phyloP scores from a whole-genome alignment of 2,329 filamentous ascomycete genomes.

The Teratosphaeria zuluensis region DNA sequence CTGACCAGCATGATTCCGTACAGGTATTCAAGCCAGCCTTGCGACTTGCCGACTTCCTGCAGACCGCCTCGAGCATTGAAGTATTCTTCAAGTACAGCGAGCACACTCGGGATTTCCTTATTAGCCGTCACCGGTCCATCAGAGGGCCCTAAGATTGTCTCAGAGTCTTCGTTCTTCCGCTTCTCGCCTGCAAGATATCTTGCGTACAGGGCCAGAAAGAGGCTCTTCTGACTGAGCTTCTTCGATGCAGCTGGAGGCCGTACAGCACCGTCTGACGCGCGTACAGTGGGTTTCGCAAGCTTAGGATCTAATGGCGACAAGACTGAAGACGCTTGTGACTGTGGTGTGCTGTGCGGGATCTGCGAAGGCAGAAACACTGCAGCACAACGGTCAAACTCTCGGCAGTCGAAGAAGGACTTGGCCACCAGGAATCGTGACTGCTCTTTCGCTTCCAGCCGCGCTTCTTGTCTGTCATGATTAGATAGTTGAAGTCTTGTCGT shows the following conservation, averaged over 20 bases:
- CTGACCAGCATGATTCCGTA: conserved; percentile 87
- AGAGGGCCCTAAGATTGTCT: conserved; percentile 91
- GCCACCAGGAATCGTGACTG: conserved; percentile 77
- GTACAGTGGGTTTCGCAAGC: neutral
- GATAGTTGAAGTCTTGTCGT: conserved; percentile 23
- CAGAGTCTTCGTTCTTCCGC: conserved; percentile 87
- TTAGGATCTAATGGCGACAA: conserved; percentile 24
- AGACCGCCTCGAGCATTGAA: conserved; percentile 52
- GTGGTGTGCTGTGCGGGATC: conserved; percentile 42
- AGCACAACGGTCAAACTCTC: conserved; percentile 88
- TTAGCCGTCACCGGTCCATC: conserved; percentile 79
- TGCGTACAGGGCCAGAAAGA: conserved; percentile 87
- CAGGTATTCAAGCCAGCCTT: conserved; percentile 90
- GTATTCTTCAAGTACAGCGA: conserved; percentile 69
- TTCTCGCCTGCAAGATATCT: conserved; percentile 92
- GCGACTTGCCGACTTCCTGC: conserved; percentile 30
- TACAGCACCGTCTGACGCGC: neutral
- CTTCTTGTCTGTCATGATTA: conserved; percentile 62
- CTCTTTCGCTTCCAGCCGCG: conserved; percentile 66
- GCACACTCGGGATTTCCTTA: conserved; percentile 69
- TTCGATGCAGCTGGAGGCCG: conserved; percentile 6
- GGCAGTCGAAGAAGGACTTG: conserved; percentile 89
- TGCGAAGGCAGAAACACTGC: conserved; percentile 64
- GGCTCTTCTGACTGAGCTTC: conserved; percentile 72
- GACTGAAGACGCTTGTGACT: conserved; percentile 11